phyloP scores from a whole-genome alignment of 2,329 filamentous ascomycete genomes.

The Penicillium sp. region DNA sequence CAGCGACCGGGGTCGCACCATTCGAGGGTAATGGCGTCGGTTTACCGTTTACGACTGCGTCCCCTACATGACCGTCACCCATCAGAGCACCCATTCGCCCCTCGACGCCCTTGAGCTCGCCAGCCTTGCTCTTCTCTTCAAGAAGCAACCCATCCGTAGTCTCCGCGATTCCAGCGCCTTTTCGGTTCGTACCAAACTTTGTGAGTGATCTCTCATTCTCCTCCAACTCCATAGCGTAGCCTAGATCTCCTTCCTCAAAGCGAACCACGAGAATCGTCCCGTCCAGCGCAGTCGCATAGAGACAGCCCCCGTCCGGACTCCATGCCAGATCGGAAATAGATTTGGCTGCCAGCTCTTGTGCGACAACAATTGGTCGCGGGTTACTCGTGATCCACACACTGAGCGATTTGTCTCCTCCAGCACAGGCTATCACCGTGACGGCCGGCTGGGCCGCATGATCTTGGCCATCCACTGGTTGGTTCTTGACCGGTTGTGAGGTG shows the following conservation, averaged over 20 bases:
- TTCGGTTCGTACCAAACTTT: constrained; percentile 87
- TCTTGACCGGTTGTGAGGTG: constrained; percentile 67
- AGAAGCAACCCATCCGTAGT: constrained; percentile 86
- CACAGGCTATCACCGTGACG: constrained; percentile 94
- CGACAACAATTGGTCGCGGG: constrained; percentile 84
- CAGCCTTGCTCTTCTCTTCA: constrained; percentile 90
- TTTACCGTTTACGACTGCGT: constrained; percentile 56
- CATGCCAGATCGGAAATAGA: constrained; percentile 93
- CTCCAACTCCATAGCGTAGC: constrained; percentile 81
- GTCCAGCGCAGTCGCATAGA: constrained; percentile 87
- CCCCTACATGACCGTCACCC: constrained; percentile 73
- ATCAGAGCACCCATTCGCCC: constrained; percentile 98
- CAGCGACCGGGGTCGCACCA: constrained; percentile 45
- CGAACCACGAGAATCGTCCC: constrained; percentile 81
- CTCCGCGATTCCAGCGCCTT: constrained; percentile 88
- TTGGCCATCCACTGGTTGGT: constrained; percentile 49
- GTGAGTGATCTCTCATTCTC: constrained; percentile 93
- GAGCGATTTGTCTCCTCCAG: constrained; percentile 93
- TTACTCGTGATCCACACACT: constrained; percentile 98
- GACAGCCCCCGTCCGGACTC: constrained; percentile 85
- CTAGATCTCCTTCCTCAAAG: constrained; percentile 86
- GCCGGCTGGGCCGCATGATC: constrained; percentile 52
- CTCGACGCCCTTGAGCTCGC: constrained; percentile 86
- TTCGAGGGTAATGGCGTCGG: constrained; percentile 48
- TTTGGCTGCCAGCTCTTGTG: constrained; percentile 86